phyloP scores from a whole-genome alignment of 1,139 yeast species.

The Pichia sp. region DNA sequence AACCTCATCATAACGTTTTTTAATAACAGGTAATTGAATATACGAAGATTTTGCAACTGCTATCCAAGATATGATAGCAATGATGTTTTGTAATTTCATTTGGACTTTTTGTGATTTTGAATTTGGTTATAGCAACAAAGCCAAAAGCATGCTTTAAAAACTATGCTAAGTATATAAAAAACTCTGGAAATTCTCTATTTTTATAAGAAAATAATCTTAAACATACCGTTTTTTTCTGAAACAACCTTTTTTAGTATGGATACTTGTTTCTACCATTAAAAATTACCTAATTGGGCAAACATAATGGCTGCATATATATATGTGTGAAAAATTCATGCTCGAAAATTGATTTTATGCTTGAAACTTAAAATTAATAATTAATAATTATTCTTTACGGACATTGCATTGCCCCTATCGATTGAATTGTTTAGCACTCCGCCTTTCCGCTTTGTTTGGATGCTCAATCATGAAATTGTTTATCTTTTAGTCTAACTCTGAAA shows the following conservation, averaged over 20 bases:
- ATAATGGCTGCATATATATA: background rate
- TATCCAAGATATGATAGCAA: background rate
- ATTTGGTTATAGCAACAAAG: too few relatives aligned
- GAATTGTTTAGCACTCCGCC: too few relatives aligned
- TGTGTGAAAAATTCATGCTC: too few relatives aligned
- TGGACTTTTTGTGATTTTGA: background rate
- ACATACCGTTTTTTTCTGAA: background rate
- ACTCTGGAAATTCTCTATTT: background rate
- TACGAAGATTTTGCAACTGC: background rate
- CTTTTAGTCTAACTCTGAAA: too few relatives aligned
- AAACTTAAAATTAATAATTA: too few relatives aligned
- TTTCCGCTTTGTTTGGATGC: too few relatives aligned
- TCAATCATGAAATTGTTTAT: too few relatives aligned
- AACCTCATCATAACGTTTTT: background rate
- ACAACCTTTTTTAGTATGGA: background rate
- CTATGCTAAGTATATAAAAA: background rate
- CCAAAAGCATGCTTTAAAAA: too few relatives aligned
- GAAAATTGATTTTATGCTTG: too few relatives aligned
- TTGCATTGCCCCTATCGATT: too few relatives aligned
- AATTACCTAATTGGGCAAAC: background rate
- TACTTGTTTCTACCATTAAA: background rate
- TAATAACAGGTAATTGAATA: conserved; percentile 2
- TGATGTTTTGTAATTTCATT: background rate
- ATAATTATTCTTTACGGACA: too few relatives aligned
- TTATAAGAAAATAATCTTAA: too few relatives aligned